Evolutionary conservation across 768 basidiomycete species (phyloP), one percentile per base, ranked within the genome.

Genomic region (Lyophyllum shimeji): DNA sequence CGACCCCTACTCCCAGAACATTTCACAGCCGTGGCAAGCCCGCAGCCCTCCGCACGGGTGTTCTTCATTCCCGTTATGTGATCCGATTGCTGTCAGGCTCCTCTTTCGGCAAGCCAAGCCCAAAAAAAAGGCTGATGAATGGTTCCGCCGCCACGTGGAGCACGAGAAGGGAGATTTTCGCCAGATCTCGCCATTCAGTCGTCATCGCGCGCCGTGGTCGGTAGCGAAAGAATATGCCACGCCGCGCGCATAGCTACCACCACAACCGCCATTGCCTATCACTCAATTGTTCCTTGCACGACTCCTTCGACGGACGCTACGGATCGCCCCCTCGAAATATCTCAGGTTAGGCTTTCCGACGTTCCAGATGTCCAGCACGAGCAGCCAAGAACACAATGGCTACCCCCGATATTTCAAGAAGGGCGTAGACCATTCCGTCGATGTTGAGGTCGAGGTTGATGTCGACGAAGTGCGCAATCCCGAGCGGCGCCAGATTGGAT

Each of bases 401-500:
- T 21, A 27, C 3, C 21, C 39, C 18, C 20, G 4, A 20, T 39
- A 49, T 9, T 24, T 29, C n/a, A 47, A 48, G 46, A 55, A 55
- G 34, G 46, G 27, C 31, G n/a, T 27, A 13, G 37, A 43, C 27
- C 24, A 48, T 25, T 2, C n/a, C 5, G 39, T 18, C 4, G 39
- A 40, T 40, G 39, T 40, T 5, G 39, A 40, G 8, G n/a, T 29
- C 20, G 31, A 31, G 25, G 46, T 56, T 15, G 33, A 55, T 25
- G 23, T 44, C 11, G 46, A 52, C n/a, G 45, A 44, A 8, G 46
- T 29, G 29, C 50, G 21, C 33, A 46, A 59, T 43, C 40, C 46
- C 8, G 18, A 60, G 55, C 45, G 44, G 31, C 49, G 57, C 24
- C 64, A 62, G 25, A 72, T 72, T 55, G 70, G 71, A 6, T 27